Percentiles rank a stretch among this genome's conserved stretches.
phyloP scores from a whole-genome alignment of 2,329 filamentous ascomycete species.

The Alternaria triticina region DNA sequence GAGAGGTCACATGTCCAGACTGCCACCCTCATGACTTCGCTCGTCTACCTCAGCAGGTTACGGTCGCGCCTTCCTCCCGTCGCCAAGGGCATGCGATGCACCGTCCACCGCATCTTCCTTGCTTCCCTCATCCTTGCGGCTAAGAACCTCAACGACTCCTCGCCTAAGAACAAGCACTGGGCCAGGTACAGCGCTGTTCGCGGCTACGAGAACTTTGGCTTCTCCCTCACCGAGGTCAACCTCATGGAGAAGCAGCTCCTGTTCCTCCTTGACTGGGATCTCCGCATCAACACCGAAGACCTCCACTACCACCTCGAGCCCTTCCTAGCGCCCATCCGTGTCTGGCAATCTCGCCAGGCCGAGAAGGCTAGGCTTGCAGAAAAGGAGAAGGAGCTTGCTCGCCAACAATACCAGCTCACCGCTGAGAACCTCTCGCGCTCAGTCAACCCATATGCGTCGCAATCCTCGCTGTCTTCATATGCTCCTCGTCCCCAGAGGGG shows the following conservation, averaged over 20 bases:
- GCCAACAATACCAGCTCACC: slow-evolving; percentile 47
- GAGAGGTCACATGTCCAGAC: slow-evolving; percentile 95
- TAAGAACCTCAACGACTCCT: slow-evolving; percentile 98
- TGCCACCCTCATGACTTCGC: slow-evolving; percentile 93
- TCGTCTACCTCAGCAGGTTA: slow-evolving; percentile 90
- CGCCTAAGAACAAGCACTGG: slow-evolving; percentile 99
- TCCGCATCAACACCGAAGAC: slow-evolving; percentile 83
- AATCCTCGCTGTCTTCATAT: slow-evolving; percentile 43
- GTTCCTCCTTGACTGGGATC: slow-evolving; percentile 92
- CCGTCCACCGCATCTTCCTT: slow-evolving; percentile 96
- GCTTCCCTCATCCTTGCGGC: slow-evolving; percentile 83
- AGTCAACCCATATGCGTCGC: slow-evolving; percentile 44
- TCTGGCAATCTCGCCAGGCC: slow-evolving; percentile 60
- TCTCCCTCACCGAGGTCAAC: slow-evolving; percentile 95
- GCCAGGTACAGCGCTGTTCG: slow-evolving; percentile 85
- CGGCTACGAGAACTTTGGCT: slow-evolving; percentile 79
- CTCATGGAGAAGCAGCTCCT: slow-evolving; percentile 99
- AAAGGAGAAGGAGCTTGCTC: slow-evolving; percentile 50
- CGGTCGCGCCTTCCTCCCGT: slow-evolving; percentile 86
- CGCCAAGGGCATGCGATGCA: slow-evolving; percentile 95
- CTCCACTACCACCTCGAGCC: slow-evolving; percentile 85
- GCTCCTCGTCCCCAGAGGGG: slow-evolving; percentile 31
- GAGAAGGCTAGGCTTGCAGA: slow-evolving; percentile 59
- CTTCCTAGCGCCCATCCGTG: slow-evolving; percentile 85
- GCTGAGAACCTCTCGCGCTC: slow-evolving; percentile 49